These are phyloP conservation scores for Sphagnum contortum DNA, from an alignment of 225 moss, liverwort and hornwort genomes.

Conservation along the genomic window DNA sequence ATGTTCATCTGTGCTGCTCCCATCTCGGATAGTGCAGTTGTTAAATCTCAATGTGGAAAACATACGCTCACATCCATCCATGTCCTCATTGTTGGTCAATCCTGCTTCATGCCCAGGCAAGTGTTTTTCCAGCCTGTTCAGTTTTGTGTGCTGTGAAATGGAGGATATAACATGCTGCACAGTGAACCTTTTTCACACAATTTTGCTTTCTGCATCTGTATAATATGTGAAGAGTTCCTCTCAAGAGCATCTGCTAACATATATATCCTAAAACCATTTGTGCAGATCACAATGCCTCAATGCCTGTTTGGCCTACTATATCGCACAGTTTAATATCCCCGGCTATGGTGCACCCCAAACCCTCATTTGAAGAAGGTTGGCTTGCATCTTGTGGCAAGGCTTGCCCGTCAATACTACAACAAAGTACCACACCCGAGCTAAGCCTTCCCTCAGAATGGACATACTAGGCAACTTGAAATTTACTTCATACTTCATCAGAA, in stretches of 20 bases:
- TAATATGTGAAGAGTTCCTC: too few species aligned
- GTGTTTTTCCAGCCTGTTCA: too few species aligned
- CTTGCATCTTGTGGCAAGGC: constrained; percentile 28
- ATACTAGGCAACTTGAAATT: constrained; percentile 18
- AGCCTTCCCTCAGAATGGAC: constrained; percentile 80
- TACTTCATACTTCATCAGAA: too few species aligned
- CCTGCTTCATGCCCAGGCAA: too few species aligned
- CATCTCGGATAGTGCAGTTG: constrained; percentile 39
- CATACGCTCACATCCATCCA: constrained; percentile 22
- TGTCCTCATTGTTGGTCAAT: too few species aligned
- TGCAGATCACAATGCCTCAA: neutral
- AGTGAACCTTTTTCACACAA: too few species aligned
- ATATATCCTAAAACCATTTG: neutral
- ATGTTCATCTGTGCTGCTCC: constrained; percentile 36
- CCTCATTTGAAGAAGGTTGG: constrained; percentile 17
- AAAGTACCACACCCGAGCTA: constrained; percentile 37
- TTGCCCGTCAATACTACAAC: constrained; percentile 15
- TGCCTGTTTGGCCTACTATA: neutral
- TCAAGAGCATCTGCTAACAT: too few species aligned
- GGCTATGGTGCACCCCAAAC: constrained; percentile 8
- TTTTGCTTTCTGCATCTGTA: too few species aligned
- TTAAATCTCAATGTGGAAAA: constrained; percentile 36
- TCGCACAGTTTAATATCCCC: neutral
- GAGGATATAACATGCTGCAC: too few species aligned
- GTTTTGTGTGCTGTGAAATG: too few species aligned